Base-by-base conservation (phyloP, 2,329 filamentous ascomycete species). In the Acarospora socialis region DNA sequence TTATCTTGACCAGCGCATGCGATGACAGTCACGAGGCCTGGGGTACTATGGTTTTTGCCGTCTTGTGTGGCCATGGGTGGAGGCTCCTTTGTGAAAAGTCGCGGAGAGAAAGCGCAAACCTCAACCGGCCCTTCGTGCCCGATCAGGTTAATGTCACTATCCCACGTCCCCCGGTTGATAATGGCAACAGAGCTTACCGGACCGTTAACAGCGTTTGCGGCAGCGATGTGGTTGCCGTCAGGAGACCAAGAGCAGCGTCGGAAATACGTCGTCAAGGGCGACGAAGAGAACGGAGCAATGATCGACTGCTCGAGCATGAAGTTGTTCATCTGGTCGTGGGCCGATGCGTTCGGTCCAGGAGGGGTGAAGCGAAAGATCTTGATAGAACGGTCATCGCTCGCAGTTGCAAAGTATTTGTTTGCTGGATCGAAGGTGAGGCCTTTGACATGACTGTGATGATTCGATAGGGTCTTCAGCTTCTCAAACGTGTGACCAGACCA, bases 401-500 rank as follows among this genome's bases (percentile, higher is more conserved):
- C 86, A 0, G 92, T 98, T 10, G 92, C 90, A 56, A 98, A 98
- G 63, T 93, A 98, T 53, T 95, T 98, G 62, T 95, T 95, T 24
- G 90, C 90, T 1, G 90, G 90, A 51, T 98, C 90, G 51, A 98
- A 98, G 0, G 87, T 93, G 47, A 98, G 92, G 40, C 92, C 90
- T 55, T 98, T 98, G 60, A 98, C 90, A 53, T 95, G 92, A 53
- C 84, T 94, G 54, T 92, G 83, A 56, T 98, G 90, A 36, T 86
- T 78, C 2, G 84, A 76, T 4, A 98, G 63, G 3, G 83, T 87
- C 67, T 95, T 95, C 43, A 98, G 68, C 60, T 92, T 95, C 60
- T 98, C 90, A 46, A 98, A 98, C 0, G 86, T 95, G 56, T 92
- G 80, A 1, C 90, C 92, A 1, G 87, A 95, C 90, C 90, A 98